These are phyloP conservation scores for Diaporthe helianthi DNA, from an alignment of 2,329 filamentous ascomycete genomes.

Conservation along the genomic window DNA sequence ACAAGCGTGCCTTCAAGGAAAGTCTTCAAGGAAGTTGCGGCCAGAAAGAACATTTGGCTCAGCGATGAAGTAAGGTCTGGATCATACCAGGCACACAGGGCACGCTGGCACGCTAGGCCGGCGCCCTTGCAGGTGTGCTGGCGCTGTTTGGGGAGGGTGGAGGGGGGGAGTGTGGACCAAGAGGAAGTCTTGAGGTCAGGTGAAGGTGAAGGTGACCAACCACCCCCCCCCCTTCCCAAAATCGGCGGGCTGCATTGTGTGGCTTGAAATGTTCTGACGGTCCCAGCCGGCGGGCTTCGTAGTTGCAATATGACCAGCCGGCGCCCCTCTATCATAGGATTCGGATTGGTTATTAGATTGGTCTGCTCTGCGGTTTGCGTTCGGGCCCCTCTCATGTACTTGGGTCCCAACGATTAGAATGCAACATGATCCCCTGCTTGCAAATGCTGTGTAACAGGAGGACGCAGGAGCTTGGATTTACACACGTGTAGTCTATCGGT, in stretches of 20 bases:
- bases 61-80: background rate
- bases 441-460: constrained; percentile 27
- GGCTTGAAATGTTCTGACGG: constrained; percentile 22
- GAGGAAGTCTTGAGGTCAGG: constrained; percentile 27
- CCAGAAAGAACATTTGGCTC: background rate
- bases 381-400: background rate
- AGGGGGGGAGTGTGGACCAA: constrained; percentile 11
- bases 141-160: background rate
- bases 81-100: background rate
- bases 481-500: background rate
- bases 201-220: constrained; percentile 24
- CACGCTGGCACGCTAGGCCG: background rate
- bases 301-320: background rate
- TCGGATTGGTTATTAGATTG: constrained; percentile 2
- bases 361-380: constrained; percentile 8
- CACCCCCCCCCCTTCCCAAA: too few relatives aligned
- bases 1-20: background rate
- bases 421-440: constrained; percentile 18
- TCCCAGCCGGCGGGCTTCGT: constrained; percentile 3
- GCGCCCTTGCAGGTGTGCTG: constrained; percentile 13
- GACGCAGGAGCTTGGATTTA: constrained; percentile 18
- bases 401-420: constrained; percentile 17
- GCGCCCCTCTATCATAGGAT: background rate
- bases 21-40: background rate
- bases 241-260: constrained; percentile 19